Conservation (phyloP, 2,329 filamentous ascomycete genomes). For the Fusarium denticulatum region DNA sequence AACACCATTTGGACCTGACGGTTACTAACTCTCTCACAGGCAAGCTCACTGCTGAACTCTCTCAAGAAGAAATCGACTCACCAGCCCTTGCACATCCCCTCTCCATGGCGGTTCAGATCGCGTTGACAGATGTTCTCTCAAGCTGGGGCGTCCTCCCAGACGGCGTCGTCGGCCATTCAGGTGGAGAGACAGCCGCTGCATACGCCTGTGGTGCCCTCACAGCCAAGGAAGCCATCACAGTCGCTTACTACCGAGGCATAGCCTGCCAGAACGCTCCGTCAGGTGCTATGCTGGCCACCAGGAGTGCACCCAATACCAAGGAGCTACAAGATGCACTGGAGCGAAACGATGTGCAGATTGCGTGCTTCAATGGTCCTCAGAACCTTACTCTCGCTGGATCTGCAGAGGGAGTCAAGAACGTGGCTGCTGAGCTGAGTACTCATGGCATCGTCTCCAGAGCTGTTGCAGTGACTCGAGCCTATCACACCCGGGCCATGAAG, state of each 20-base stretch:
- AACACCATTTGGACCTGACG: rapidly evolving
- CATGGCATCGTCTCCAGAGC: slow-evolving; percentile 30
- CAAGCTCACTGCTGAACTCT: slow-evolving; percentile 28
- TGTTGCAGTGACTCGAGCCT: slow-evolving; percentile 35
- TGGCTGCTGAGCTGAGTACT: slow-evolving; percentile 23
- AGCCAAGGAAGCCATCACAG: slow-evolving; percentile 32
- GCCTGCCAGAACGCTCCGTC: slow-evolving; percentile 35
- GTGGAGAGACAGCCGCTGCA: slow-evolving; percentile 37
- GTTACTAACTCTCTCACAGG: slow-evolving; percentile 19
- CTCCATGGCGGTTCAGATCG: slow-evolving; percentile 33
- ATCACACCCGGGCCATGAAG: slow-evolving; percentile 37
- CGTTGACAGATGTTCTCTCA: slow-evolving; percentile 28
- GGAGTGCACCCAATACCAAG: slow-evolving; percentile 30
- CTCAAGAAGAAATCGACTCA: slow-evolving; percentile 27
- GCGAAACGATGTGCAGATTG: slow-evolving; percentile 35
- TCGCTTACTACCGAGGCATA: slow-evolving; percentile 36
- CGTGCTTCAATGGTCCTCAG: slow-evolving; percentile 38
- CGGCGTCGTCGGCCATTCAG: slow-evolving; percentile 36
- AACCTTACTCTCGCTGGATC: slow-evolving; percentile 37
- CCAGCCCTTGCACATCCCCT: slow-evolving; percentile 34
- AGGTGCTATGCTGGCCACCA: slow-evolving; percentile 31
- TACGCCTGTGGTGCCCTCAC: slow-evolving; percentile 38
- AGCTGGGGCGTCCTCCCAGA: slow-evolving; percentile 35
- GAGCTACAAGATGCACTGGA: slow-evolving; percentile 30
- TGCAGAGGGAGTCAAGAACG: slow-evolving; percentile 29